Percentiles rank a stretch among this genome's conserved stretches.
These are phyloP conservation scores for Paraconiothyrium brasiliense DNA, from an alignment of 2,329 filamentous ascomycete species.

Conservation along the genomic window DNA sequence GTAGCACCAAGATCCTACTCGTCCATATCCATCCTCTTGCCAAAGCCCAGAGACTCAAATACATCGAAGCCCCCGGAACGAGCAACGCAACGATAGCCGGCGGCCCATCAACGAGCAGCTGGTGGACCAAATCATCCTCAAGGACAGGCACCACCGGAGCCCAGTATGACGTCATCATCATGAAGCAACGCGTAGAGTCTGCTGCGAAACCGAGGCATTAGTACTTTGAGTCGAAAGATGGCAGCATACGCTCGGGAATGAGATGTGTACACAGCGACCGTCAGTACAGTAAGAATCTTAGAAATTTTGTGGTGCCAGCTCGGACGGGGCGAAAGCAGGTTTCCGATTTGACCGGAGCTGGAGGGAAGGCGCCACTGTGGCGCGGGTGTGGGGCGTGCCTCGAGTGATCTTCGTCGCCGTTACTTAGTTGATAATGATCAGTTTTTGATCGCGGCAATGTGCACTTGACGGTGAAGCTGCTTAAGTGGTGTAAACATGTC, in stretches of 20 bases:
- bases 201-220: conserved; percentile 8
- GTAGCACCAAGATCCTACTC: conserved; percentile 16
- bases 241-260: too few relatives aligned
- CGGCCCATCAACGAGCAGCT: conserved; percentile 24
- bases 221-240: neutral
- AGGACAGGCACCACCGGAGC: conserved; percentile 12
- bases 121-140: conserved; percentile 20
- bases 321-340: neutral
- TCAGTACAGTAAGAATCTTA: neutral
- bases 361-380: conserved; percentile 1
- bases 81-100: conserved; percentile 19
- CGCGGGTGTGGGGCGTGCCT: neutral
- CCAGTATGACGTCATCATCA: conserved; percentile 16
- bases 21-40: conserved; percentile 12
- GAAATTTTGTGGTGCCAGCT: neutral
- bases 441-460: too few relatives aligned
- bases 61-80: conserved; percentile 19
- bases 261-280: neutral
- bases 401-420: conserved; percentile 1
- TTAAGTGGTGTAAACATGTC: too few relatives aligned
- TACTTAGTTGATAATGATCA: neutral
- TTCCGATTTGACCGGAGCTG: conserved; percentile 4
- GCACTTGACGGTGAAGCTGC: too few relatives aligned
- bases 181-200: neutral
- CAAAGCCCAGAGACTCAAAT: conserved; percentile 22